These are phyloP conservation scores for Syncephalis plumigaleata DNA, from an alignment of 371 early-diverging fungal species.

Conservation along the genomic window DNA sequence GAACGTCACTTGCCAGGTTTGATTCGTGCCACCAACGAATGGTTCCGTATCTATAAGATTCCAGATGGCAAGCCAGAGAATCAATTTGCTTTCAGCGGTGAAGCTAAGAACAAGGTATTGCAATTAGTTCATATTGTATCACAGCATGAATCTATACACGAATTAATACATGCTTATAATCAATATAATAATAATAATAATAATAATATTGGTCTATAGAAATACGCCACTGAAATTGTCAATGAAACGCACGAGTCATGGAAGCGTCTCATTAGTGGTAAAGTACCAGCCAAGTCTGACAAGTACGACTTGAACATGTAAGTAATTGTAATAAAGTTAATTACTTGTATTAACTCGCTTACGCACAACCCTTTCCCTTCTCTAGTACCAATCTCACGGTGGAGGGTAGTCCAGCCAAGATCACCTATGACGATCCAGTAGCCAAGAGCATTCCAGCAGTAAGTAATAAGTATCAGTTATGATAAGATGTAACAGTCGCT, in stretches of 20 bases:
- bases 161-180: neutral
- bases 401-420: constrained; percentile 51
- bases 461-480: constrained; percentile 32
- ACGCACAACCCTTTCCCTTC: too few relatives aligned
- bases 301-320: constrained; percentile 52
- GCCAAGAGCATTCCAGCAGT: constrained; percentile 46
- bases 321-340: neutral
- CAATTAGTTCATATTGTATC: neutral
- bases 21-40: constrained; percentile 85
- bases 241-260: constrained; percentile 92
- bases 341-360: too few relatives aligned
- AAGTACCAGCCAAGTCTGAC: constrained; percentile 32
- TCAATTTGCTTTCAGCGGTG: constrained; percentile 91
- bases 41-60: constrained; percentile 99
- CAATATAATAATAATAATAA: neutral
- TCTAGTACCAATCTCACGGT: constrained; percentile 54
- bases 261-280: constrained; percentile 64
- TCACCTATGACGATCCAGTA: constrained; percentile 29
- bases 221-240: constrained; percentile 85
- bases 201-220: too few relatives aligned
- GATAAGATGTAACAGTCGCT: constrained; percentile 39
- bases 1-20: constrained; percentile 89
- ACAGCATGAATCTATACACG: neutral
- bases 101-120: constrained; percentile 52
- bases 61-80: constrained; percentile 99